Conservation (phyloP, 1,139 yeast genomes). For the Zygoascus sp. region DNA sequence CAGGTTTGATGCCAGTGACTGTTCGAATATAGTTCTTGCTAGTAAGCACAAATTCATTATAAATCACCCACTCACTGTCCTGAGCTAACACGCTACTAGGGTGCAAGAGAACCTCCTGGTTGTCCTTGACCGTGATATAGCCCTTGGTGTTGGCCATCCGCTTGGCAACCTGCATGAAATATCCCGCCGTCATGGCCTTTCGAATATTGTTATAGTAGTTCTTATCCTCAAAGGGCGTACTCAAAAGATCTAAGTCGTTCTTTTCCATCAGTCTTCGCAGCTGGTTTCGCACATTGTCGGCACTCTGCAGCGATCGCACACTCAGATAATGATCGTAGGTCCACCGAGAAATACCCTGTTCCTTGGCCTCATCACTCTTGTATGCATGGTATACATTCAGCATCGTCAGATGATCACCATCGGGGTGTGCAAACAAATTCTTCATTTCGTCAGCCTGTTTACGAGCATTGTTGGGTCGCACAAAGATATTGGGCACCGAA, state of each 20-base stretch:
- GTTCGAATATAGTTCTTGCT: constrained; percentile 91
- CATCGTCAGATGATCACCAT: constrained; percentile 91
- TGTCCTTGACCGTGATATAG: constrained; percentile 88
- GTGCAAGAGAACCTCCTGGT: constrained; percentile 90
- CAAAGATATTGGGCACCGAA: constrained; percentile 91
- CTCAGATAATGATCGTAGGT: constrained; percentile 87
- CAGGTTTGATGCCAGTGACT: constrained; percentile 87
- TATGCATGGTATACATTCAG: constrained; percentile 86
- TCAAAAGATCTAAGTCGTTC: constrained; percentile 65
- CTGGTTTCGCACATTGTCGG: constrained; percentile 81
- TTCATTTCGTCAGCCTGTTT: constrained; percentile 92
- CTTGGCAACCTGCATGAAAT: constrained; percentile 97
- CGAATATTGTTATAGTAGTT: constrained; percentile 66
- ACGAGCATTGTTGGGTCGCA: constrained; percentile 84
- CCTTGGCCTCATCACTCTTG: constrained; percentile 57
- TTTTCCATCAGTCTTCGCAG: constrained; percentile 78
- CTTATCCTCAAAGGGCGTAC: constrained; percentile 66
- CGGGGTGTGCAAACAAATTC: constrained; percentile 82
- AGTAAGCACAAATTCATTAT: constrained; percentile 92
- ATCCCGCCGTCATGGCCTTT: constrained; percentile 86
- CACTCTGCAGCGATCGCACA: constrained; percentile 75
- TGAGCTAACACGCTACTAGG: constrained; percentile 86
- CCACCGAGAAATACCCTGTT: constrained; percentile 51
- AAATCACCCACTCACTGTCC: constrained; percentile 88
- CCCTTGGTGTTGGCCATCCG: constrained; percentile 40